Conservation (phyloP, 768 basidiomycete genomes). For the Rubroboletus pulcherrimus region DNA sequence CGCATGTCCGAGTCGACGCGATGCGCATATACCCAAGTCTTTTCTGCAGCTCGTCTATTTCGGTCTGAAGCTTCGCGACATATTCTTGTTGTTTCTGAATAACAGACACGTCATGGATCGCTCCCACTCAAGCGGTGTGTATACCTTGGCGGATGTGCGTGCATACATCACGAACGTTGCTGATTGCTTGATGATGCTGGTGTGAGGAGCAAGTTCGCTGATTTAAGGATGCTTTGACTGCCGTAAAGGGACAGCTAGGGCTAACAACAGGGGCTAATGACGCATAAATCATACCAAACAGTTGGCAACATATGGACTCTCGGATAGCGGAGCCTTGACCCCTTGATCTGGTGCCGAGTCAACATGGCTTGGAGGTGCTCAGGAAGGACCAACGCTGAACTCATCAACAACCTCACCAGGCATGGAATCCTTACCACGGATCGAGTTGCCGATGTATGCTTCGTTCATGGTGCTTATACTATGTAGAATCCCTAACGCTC, state of each 20-base stretch:
- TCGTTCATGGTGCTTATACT: neutral
- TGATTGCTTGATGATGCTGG: neutral
- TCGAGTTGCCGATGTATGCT: constrained; percentile 50
- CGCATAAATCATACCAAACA: constrained; percentile 15
- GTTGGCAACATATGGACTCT: no score
- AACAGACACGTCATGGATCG: neutral
- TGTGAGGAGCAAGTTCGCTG: neutral
- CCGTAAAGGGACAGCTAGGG: no score
- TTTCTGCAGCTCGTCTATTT: constrained; percentile 45
- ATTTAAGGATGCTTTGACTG: no score
- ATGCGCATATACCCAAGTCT: constrained; percentile 39
- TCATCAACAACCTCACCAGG: constrained; percentile 62
- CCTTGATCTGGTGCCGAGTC: neutral
- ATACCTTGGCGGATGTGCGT: constrained; percentile 29
- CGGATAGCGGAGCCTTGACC: neutral
- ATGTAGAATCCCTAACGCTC: neutral
- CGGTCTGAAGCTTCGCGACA: constrained; percentile 44
- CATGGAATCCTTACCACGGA: constrained; percentile 56
- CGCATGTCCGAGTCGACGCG: neutral
- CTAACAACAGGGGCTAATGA: constrained; percentile 4
- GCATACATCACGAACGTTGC: constrained; percentile 24
- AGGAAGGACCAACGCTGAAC: constrained; percentile 66
- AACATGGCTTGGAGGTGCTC: constrained; percentile 81
- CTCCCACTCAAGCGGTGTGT: neutral
- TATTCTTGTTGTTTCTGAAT: constrained; percentile 51